Percentiles rank a stretch among this genome's conserved stretches.
Conservation (phyloP, 371 early-diverging fungal genomes). For the Blakeslea trispora region DNA sequence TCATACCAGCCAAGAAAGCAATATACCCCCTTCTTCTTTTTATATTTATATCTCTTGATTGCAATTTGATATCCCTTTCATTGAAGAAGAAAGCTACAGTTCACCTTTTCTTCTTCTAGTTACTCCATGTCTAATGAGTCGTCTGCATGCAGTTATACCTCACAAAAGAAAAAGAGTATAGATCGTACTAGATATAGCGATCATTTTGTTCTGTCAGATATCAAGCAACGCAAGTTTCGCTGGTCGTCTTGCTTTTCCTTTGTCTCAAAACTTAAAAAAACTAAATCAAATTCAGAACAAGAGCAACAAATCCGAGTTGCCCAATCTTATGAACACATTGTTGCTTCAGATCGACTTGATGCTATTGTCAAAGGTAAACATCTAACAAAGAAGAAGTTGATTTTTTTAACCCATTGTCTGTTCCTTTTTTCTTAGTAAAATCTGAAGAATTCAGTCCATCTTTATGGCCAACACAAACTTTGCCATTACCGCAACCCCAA, state of each 20-base stretch:
- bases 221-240: constrained; percentile 29
- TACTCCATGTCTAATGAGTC: neutral
- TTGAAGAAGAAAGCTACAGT: too few species aligned
- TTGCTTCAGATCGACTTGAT: neutral
- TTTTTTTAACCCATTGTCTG: too few species aligned
- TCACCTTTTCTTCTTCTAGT: too few species aligned
- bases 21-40: neutral
- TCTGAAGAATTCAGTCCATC: neutral
- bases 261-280: constrained; percentile 22
- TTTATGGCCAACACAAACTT: neutral
- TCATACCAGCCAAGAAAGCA: neutral
- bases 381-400: too few species aligned
- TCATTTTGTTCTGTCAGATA: neutral
- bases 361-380: neutral
- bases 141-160: neutral
- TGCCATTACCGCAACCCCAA: constrained; percentile 4
- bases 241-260: constrained; percentile 33
- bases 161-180: neutral
- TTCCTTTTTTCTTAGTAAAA: neutral
- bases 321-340: constrained; percentile 18
- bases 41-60: neutral
- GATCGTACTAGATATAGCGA: neutral
- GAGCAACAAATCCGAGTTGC: constrained; percentile 15
- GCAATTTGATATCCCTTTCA: neutral
- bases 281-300: constrained; percentile 3